Conservation (phyloP, 2,329 filamentous ascomycete species). For the Pyrenophora tritici-repentis region DNA sequence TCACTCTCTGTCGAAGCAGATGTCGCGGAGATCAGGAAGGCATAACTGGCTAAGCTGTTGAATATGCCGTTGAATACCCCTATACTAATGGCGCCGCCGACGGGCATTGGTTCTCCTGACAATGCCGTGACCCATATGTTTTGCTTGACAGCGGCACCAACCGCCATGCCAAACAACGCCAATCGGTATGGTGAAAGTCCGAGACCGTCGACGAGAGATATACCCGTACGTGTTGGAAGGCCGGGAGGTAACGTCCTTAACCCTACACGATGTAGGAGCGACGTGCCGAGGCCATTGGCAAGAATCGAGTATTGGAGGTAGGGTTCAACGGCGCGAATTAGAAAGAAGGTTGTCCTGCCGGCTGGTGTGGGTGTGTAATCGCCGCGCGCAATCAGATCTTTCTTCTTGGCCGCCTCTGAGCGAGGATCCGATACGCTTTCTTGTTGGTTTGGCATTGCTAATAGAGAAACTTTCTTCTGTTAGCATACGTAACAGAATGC, state of each 20-base stretch:
- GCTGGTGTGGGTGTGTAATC: constrained; percentile 47
- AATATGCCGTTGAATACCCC: constrained; percentile 59
- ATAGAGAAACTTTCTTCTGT: not conserved
- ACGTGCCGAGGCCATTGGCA: constrained; percentile 48
- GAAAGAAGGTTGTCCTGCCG: constrained; percentile 51
- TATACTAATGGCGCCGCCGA: constrained; percentile 51
- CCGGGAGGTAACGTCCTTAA: constrained; percentile 51
- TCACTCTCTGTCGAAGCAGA: constrained; percentile 50
- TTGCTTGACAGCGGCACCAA: constrained; percentile 61
- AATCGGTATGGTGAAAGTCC: constrained; percentile 58
- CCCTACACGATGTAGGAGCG: constrained; percentile 54
- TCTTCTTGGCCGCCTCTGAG: constrained; percentile 36
- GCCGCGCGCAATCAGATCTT: constrained; percentile 50
- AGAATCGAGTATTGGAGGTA: constrained; percentile 57
- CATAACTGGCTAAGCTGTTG: constrained; percentile 62
- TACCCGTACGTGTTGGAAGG: constrained; percentile 47
- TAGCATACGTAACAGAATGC: not conserved
- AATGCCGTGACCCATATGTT: constrained; percentile 58
- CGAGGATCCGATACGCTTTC: constrained; percentile 26
- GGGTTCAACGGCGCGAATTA: constrained; percentile 54
- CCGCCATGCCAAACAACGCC: constrained; percentile 59
- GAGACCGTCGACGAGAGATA: constrained; percentile 49
- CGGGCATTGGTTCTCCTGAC: constrained; percentile 57
- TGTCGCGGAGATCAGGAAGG: constrained; percentile 58
- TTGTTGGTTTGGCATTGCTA: not conserved